Base-by-base conservation (phyloP, 2,329 filamentous ascomycete genomes). In the Chaetothyriales sp. region DNA sequence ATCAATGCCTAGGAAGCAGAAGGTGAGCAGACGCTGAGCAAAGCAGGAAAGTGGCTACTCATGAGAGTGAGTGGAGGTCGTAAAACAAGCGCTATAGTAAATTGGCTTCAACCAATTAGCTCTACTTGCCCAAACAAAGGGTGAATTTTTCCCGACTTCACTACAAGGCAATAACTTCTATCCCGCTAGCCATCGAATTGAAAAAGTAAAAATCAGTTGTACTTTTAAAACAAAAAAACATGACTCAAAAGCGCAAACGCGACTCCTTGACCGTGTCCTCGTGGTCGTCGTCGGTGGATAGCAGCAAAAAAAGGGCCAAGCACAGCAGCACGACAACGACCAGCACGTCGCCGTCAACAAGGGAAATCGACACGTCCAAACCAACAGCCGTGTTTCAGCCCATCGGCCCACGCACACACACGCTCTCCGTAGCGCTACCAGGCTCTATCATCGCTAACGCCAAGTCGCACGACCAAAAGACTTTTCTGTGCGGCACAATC, bases 351-450 rank as follows among this genome's bases (percentile, higher is more conserved):
- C 18, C 29, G 7, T 47, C 29, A 47, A 29, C 8, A 13, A 45
- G 8, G 44, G 63, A 56, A 61, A 63, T 71, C 22, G 75, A 80
- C 57, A 81, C 78, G 2, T 80, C 82, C 20, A 86, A 82, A 64
- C 83, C 84, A 3, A 81, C 80, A 4, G 80, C 83, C 7, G 70
- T 82, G 40, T 90, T 87, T 68, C 73, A 76, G 48, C 81, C 86
- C 1, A 74, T 70, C 0, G 73, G 75, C 46, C 81, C 82, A 37
- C 74, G 86, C 57, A 70, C 77, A 37, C 86, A 83, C 76, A 92
- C 87, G 0, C 65, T 92, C 18, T 89, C 83, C 44, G 75, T 92
- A 33, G 87, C 87, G 2, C 68, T 94, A 28, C 85, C 87, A 1
- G 85, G 83, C 33, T 90, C 85, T 64, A 80, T 92, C 45, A 76